Evolutionary conservation across 1,139 yeast species (phyloP), one percentile per base, ranked within the genome.

Genomic region (Geotrichum fermentans): DNA sequence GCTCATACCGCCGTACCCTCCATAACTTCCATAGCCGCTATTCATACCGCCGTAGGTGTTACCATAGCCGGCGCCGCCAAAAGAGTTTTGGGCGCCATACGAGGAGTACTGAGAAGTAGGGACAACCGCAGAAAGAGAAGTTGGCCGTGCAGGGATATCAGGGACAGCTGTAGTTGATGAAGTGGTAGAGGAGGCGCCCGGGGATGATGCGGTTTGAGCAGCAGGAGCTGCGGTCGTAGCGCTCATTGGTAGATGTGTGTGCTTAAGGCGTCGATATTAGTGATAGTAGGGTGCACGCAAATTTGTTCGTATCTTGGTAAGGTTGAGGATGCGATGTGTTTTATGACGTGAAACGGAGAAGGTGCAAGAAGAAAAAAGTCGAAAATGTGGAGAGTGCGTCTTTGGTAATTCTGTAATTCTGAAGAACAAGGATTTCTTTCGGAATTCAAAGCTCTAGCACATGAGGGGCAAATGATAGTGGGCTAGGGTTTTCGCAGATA

Each of bases 1-100:
- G 43, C 55, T 58, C 40, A 29, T 24, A 40, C 32, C 42, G 36
- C 54, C 62, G 43, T 49, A 56, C 57, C 53, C 43, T 49, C 58
- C 56, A 45, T 54, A 44, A 45, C 62, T 55, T 16, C 49, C 48
- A 26, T 37, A 28, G 2, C 42, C 29, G 7, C 35, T 17, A 5
- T 11, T n/a, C 59, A 14, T 33, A 13, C 49, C 44, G 13, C 49
- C 45, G 24, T 34, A 45, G 4, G 39, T 20, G 36, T 17, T 29
- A 17, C 45, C 45, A 33, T 37, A 37, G 16, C 16, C 21, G 13
- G 39, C 35, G 4, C 28, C 28, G 28, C 45, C 45, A 14, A 21
- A 39, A 5, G 48, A 32, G 39, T 14, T 38, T 2, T 37, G 22
- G 13, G 44, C 43, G 4, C 45, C 43, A 30, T 49, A 49, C 5